Conservation (phyloP, 2,329 filamentous ascomycete species). For the Neofusicoccum sp. region DNA sequence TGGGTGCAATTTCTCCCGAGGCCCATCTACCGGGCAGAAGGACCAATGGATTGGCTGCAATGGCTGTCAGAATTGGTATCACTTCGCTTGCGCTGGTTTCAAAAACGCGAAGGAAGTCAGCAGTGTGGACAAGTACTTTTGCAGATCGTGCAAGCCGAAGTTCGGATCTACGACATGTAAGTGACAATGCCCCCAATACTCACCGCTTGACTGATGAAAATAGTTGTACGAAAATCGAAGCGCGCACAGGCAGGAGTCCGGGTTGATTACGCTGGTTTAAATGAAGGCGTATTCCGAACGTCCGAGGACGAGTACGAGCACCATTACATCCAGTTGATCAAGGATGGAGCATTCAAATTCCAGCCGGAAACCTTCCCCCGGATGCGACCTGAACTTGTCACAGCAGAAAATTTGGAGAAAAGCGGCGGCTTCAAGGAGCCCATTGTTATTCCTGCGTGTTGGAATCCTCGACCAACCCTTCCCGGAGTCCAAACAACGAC, state of each 20-base stretch:
- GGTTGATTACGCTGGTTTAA: conserved; percentile 66
- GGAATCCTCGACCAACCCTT: conserved; percentile 57
- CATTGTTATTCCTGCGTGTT: conserved; percentile 65
- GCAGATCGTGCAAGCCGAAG: conserved; percentile 57
- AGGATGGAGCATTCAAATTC: conserved; percentile 64
- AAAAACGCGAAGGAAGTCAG: conserved; percentile 65
- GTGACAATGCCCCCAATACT: conserved; percentile 25
- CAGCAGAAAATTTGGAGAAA: conserved; percentile 64
- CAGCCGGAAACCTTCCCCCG: conserved; percentile 64
- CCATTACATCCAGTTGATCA: conserved; percentile 69
- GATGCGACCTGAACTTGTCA: conserved; percentile 65
- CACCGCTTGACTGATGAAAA: conserved; percentile 28
- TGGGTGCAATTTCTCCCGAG: conserved; percentile 58
- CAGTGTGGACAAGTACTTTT: conserved; percentile 70
- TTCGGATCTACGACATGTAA: conserved; percentile 65
- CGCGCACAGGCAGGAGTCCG: conserved; percentile 64
- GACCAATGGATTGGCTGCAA: conserved; percentile 70
- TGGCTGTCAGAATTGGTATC: conserved; percentile 69
- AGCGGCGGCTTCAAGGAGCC: conserved; percentile 66
- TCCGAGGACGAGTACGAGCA: conserved; percentile 66
- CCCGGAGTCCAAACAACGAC: conserved; percentile 18
- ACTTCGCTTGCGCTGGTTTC: conserved; percentile 68
- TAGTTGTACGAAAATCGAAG: conserved; percentile 65
- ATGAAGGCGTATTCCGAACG: conserved; percentile 67
- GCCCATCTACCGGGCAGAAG: conserved; percentile 54